Evolutionary conservation across 2,329 filamentous ascomycete genomes (phyloP).

Genomic region (Aureobasidium namibiae): DNA sequence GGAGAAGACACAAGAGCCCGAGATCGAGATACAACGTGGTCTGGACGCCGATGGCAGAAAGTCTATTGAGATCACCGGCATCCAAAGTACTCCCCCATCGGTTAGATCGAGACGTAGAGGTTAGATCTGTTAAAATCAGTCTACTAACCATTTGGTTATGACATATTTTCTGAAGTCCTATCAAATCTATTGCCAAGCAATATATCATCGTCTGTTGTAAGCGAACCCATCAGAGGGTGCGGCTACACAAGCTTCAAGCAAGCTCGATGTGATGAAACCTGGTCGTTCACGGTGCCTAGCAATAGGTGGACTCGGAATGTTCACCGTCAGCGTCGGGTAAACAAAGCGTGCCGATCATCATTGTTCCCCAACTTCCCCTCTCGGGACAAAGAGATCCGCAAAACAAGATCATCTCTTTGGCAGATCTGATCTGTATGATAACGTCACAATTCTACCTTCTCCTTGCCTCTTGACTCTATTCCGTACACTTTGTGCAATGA

Average conservation of each 20-base stretch:
- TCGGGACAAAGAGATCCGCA: neutral
- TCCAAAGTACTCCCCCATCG: neutral
- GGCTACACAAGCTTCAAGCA: too few relatives aligned
- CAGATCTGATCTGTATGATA: neutral
- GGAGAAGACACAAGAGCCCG: slow-evolving; percentile 18
- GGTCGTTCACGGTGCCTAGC: neutral
- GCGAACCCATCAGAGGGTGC: too few relatives aligned
- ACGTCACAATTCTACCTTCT: neutral
- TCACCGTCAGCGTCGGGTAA: neutral
- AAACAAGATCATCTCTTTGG: neutral
- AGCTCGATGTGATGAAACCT: neutral
- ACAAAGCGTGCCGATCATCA: neutral
- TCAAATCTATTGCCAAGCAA: neutral
- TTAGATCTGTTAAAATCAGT: neutral
- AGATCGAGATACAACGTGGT: slow-evolving; percentile 17
- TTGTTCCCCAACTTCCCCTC: neutral
- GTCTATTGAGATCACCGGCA: slow-evolving; percentile 18
- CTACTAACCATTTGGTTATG: neutral
- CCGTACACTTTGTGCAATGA: neutral
- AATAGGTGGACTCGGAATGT: neutral
- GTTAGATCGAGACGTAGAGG: slow-evolving; percentile 11
- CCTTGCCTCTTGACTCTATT: neutral
- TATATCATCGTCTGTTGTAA: neutral
- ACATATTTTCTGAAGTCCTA: neutral
- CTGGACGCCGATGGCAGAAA: slow-evolving; percentile 21